A percentile compares a stretch with the other conserved stretches of the same genome.
Evolutionary conservation across 148 eudicot species (phyloP).

Genomic region (Vaccinium darrowii): DNA sequence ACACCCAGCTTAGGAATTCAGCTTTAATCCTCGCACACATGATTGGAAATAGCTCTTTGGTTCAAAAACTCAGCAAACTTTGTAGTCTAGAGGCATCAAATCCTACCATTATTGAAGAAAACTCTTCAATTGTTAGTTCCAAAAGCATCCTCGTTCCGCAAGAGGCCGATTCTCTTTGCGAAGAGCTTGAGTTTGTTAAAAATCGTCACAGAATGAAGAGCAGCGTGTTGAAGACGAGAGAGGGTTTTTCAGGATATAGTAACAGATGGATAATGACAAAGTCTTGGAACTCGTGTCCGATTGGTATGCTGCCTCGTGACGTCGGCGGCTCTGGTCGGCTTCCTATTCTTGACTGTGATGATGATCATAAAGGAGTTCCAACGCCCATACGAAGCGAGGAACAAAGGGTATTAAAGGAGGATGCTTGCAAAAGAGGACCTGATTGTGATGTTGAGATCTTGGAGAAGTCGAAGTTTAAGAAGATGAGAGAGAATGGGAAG

Average conservation of each 20-base stretch:
- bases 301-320: slow-evolving; percentile 70
- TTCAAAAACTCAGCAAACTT: slow-evolving; percentile 54
- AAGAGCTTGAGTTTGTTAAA: slow-evolving; percentile 47
- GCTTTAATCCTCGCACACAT: slow-evolving; percentile 53
- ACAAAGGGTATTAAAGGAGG: slow-evolving; percentile 18
- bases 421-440: slow-evolving; percentile 46
- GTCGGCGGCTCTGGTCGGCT: slow-evolving; percentile 56
- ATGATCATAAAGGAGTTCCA: slow-evolving; percentile 16
- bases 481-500: slow-evolving; percentile 32
- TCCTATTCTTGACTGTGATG: slow-evolving; percentile 53
- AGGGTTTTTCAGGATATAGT: slow-evolving; percentile 14
- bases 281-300: slow-evolving; percentile 81
- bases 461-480: slow-evolving; percentile 32
- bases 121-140: slow-evolving; percentile 11
- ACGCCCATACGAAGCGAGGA: slow-evolving; percentile 28
- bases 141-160: slow-evolving; percentile 35
- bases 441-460: slow-evolving; percentile 30
- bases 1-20: slow-evolving; percentile 52
- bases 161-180: slow-evolving; percentile 33
- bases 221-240: slow-evolving; percentile 17
- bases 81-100: slow-evolving; percentile 29
- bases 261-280: slow-evolving; percentile 57
- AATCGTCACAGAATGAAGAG: slow-evolving; percentile 22
- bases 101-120: slow-evolving; percentile 17
- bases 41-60: slow-evolving; percentile 41